Evolutionary conservation across 2,329 filamentous ascomycete genomes (phyloP), one percentile per base, ranked within the genome.

Genomic region (Plectosphaerella sp.): DNA sequence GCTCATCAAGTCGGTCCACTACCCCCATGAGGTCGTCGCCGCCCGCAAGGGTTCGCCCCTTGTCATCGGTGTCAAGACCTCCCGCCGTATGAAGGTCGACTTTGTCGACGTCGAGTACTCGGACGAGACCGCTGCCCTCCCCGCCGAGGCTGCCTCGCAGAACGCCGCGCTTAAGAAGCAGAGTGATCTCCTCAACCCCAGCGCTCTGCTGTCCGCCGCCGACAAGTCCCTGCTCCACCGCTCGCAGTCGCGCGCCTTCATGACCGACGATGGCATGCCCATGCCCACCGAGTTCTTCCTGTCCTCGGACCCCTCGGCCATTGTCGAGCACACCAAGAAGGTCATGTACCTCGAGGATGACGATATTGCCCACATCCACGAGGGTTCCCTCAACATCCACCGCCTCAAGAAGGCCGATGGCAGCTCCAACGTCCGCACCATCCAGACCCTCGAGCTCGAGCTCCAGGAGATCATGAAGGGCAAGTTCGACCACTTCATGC

Each of bases 381-480:
- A 99, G 76, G 94, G 94, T 54, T 95, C 94, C 61, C 85, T 99
- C 64, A 97, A 99, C 83, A 99, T 99, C 66, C 94, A 99, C 82
- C 91, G 94, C 68, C 82, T 97, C 63, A 92, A 89, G 75, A 97
- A 97, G 85, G 88, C 92, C 63, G 93, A 97, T 69, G 93, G 93
- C 61, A 92, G 89, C 68, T 96, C 91, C 75, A 97, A 97, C 69
- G 91, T 97, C 63, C 92, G 94, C 71, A 91, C 89, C 64, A 99
- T 99, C 71, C 94, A 99, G 82, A 99, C 94, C 52, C 84, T 99
- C 52, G 94, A 99, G 80, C 89, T 99, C 48, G 91, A 99, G 80
- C 87, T 99, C 59, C 94, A 99, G 79, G 92, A 99, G 80, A 99
- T 99, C 75, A 99, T 99, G 94, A 99, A 99, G 87, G 94, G 94